These are phyloP conservation scores for Lactifluus rugatus DNA, from an alignment of 768 basidiomycete genomes.

Conservation along the genomic window DNA sequence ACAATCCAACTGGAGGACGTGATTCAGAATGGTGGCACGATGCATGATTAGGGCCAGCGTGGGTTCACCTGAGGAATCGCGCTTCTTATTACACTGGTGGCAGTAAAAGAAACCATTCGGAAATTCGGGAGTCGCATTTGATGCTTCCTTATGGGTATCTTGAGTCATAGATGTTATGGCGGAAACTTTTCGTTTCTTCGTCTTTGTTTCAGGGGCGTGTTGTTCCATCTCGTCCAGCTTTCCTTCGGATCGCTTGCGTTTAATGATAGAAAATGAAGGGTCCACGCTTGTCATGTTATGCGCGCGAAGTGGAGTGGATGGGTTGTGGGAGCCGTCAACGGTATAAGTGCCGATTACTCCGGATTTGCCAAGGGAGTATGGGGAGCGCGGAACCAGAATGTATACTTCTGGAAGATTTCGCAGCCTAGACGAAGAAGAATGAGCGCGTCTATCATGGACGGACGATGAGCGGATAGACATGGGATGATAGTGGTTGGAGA, in stretches of 20 bases:
- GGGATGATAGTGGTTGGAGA: conserved; percentile 4
- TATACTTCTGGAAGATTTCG: conserved; percentile 40
- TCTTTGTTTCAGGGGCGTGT: conserved; percentile 15
- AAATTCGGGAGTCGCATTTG: conserved; percentile 23
- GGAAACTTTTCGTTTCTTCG: conserved; percentile 36
- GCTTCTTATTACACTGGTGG: conserved; percentile 63
- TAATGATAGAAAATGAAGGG: conserved; percentile 14
- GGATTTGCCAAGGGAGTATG: conserved; percentile 24
- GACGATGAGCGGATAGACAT: conserved; percentile 6
- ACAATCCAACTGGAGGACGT: conserved; percentile 26
- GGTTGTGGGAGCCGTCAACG: conserved; percentile 11
- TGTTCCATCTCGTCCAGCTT: background rate
- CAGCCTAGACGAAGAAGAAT: conserved; percentile 20
- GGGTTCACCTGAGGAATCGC: conserved; percentile 39
- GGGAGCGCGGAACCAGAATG: conserved; percentile 50
- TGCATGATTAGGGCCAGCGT: background rate
- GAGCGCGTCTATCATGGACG: conserved; percentile 12
- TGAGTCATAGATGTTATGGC: conserved; percentile 27
- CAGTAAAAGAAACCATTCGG: conserved; percentile 44
- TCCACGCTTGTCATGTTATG: conserved; percentile 17
- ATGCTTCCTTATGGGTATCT: background rate
- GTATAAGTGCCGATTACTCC: conserved; percentile 17
- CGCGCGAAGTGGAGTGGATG: conserved; percentile 20
- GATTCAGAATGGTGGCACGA: conserved; percentile 1
- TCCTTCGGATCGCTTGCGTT: conserved; percentile 22